Conservation (phyloP, 2,329 filamentous ascomycete genomes). For the Penicillium glabrum region DNA sequence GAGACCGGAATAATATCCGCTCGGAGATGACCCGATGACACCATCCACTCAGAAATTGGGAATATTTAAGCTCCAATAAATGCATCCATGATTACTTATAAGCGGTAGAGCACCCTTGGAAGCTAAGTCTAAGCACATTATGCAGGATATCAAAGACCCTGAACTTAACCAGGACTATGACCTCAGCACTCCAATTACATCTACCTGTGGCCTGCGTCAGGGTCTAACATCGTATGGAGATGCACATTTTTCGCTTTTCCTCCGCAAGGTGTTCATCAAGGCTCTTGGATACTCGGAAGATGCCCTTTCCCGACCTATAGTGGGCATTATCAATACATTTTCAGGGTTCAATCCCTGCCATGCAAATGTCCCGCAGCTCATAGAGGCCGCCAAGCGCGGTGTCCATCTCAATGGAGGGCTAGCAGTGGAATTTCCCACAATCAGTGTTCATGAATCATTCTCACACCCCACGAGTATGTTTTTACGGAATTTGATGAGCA, state of each 20-base stretch:
- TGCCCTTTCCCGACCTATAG: conserved; percentile 66
- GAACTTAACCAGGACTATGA: conserved; percentile 55
- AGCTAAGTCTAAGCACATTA: neutral
- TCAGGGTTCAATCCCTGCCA: conserved; percentile 75
- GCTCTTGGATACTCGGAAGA: conserved; percentile 72
- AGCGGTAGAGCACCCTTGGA: neutral
- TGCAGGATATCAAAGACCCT: conserved; percentile 1
- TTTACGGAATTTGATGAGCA: conserved; percentile 71
- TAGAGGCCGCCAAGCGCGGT: conserved; percentile 69
- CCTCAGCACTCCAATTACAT: conserved; percentile 54
- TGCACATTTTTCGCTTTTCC: conserved; percentile 71
- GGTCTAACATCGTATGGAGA: conserved; percentile 70
- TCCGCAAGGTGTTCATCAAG: conserved; percentile 76
- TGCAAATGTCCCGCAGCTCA: conserved; percentile 68
- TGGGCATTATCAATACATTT: conserved; percentile 74
- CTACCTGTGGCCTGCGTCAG: conserved; percentile 58
- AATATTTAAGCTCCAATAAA: conserved; percentile 14
- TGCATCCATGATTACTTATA: neutral
- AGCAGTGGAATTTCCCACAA: conserved; percentile 72
- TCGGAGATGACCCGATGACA: conserved; percentile 25
- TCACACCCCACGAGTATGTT: conserved; percentile 73
- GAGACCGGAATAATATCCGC: conserved; percentile 22
- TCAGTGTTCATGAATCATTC: conserved; percentile 70
- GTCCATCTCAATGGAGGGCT: conserved; percentile 67
- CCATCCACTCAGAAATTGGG: conserved; percentile 18